Base-by-base conservation (phyloP, 352 stramenopile genomes). In the Globisporangium orthogonon region DNA sequence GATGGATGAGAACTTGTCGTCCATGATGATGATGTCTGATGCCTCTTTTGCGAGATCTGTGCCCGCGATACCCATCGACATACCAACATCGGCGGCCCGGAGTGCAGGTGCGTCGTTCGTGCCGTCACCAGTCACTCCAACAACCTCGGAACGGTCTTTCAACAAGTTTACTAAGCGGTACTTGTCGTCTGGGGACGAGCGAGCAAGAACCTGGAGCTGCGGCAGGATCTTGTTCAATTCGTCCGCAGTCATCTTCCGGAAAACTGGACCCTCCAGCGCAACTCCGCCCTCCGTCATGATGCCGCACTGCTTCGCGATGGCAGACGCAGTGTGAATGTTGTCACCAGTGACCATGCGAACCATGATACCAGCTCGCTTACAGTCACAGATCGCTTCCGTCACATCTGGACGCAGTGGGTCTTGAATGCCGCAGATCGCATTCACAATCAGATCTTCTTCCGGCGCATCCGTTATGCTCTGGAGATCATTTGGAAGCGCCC, bases 341-440 rank as follows among this genome's bases (percentile, higher is more conserved):
- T 99, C 97, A 53, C 97, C 97, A 6, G 97, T 99, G 59, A 99
- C 95, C 96, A 99, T 99, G 39, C 96, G 92, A 44, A 99, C 97
- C 70, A 97, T 97, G 65, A 99, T 99, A 30, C 97, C 97, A 7
- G 97, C 96, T 15, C 78, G 74, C 66, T 97, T 94, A 71, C 97
- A 99, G 47, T 88, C 87, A 15, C 76, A 71, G 30, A 99, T 97
- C 11, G 96, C 85, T 46, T 97, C 84, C 28, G 89, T 86, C 31
- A 99, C 96, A 65, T 98, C 95, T 0, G 78, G 74, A 17, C 96
- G 90, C 44, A 98, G 78, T 4, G 97, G 97, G 67, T 99, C 97
- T 63, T 97, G 86, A 60, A 98, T 98, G 58, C 95, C 97, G 44
- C 98, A 95, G 57, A 99, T 90, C 43, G 87, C 92, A 37, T 76